Evolutionary conservation across 2,329 filamentous ascomycete species (phyloP).

Genomic region (Arthrobotrys sphaeroides): DNA sequence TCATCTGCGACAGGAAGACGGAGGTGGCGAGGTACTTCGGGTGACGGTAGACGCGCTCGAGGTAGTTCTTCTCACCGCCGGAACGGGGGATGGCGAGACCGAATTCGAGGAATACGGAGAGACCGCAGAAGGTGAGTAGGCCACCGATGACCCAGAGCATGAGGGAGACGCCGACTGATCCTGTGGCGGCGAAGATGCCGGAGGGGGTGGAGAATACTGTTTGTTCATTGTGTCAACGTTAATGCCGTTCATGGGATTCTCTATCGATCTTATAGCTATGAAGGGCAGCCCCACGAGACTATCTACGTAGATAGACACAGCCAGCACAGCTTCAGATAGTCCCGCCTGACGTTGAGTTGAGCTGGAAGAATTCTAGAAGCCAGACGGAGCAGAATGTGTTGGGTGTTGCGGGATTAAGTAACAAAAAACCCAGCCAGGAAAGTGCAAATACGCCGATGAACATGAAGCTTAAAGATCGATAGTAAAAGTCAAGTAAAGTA

Average conservation of each 20-base stretch:
- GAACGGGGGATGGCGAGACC: slow-evolving; percentile 71
- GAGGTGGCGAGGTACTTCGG: slow-evolving; percentile 70
- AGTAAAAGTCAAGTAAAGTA: background rate
- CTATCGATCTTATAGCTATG: background rate
- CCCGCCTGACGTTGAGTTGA: too few species aligned
- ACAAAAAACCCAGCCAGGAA: background rate
- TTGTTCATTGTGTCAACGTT: background rate
- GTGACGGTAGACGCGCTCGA: slow-evolving; percentile 70
- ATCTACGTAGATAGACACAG: too few species aligned
- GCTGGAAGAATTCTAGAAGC: too few species aligned
- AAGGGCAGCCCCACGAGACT: background rate
- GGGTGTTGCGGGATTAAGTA: slow-evolving; percentile 17
- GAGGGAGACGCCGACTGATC: slow-evolving; percentile 67
- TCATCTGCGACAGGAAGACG: slow-evolving; percentile 70
- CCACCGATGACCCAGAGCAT: slow-evolving; percentile 68
- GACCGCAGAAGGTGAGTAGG: slow-evolving; percentile 69
- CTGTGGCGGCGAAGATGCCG: slow-evolving; percentile 68
- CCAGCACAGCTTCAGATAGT: too few species aligned
- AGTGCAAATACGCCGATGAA: too few species aligned
- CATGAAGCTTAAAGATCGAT: too few species aligned
- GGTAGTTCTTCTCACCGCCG: slow-evolving; percentile 74
- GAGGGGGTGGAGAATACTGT: slow-evolving; percentile 68
- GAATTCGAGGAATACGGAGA: slow-evolving; percentile 72
- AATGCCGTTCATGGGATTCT: background rate
- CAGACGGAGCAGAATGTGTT: background rate